These are phyloP conservation scores for Aphanocladium album DNA, from an alignment of 2,329 filamentous ascomycete species.

Conservation along the genomic window DNA sequence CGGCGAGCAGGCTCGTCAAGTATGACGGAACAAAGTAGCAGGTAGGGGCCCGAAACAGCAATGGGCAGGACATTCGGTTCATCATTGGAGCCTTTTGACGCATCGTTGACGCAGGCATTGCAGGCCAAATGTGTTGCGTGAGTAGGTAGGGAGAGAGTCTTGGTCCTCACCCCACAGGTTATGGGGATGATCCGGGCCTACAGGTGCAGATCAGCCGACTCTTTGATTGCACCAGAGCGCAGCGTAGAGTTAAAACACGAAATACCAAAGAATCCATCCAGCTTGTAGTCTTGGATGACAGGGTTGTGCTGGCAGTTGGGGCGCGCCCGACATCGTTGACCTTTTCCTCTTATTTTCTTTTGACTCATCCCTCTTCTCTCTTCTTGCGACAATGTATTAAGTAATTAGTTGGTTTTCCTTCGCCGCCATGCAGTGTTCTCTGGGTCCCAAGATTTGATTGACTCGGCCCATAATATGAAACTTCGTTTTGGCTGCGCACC, in stretches of 20 bases:
- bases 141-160: not conserved
- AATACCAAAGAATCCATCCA: not conserved
- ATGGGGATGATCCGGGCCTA: not conserved
- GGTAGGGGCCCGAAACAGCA: not conserved
- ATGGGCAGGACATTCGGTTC: not conserved
- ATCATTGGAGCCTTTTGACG: not conserved
- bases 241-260: not conserved
- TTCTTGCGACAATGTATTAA: no score
- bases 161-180: not conserved
- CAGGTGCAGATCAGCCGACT: not conserved
- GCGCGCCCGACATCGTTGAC: not conserved
- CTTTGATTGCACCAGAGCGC: not conserved
- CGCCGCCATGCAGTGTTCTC: not conserved
- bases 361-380: not conserved
- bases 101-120: not conserved
- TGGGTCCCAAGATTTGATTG: constrained; percentile 4
- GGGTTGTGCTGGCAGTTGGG: not conserved
- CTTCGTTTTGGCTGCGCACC: constrained; percentile 8
- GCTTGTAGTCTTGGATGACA: not conserved
- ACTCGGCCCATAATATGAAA: constrained; percentile 6
- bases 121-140: not conserved
- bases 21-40: not conserved
- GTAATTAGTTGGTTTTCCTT: no score
- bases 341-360: not conserved
- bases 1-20: not conserved